Evolutionary conservation across 1,139 yeast genomes (phyloP), one percentile per base, ranked within the genome.

Genomic region (Pichia sp.): DNA sequence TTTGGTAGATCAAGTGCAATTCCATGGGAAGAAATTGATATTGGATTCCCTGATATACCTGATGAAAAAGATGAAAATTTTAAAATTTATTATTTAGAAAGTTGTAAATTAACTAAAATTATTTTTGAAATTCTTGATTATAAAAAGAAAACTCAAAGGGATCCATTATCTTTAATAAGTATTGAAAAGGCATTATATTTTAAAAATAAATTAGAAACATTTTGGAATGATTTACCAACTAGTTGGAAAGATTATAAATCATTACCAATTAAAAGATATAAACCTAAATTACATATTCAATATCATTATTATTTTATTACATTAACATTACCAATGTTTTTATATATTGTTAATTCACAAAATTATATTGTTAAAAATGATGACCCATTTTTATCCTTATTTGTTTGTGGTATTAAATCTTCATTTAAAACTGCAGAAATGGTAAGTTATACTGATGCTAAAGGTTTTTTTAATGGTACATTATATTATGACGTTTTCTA

Each of bases 1-100:
- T 66, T 70, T 54, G 74, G 74, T 22, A 56, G 74, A 37, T 66
- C 70, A 9, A 62, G 70, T 42, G 65, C 65, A 12, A 60, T 69
- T 35, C 64, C 62, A 20, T 65, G 68, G 57, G 67, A 66, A 41
- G 73, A 69, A 35, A 63, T 63, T 37, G 66, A 64, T 47, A 55
- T 65, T 32, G 65, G 58, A 10, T 55, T 63, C 26, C 70, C 70
- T 2, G 41, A 40, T 10, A 50, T 62, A 39, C 42, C 50, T 3
- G 65, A 61, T 43, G 50, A 48, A 3, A 50, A 50, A 10, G 66
- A 63, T 44, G 62, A 55, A 20, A 60, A 60, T 20, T 68, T 62
- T 50, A 61, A 60, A 40, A 55, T 54, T 10, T 69, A 59, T 49
- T 66, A 63, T 48, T 51, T 56, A 11, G 58, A 64, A 31, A 59